These are phyloP conservation scores for Ophiostoma sp. DNA, from an alignment of 2,329 filamentous ascomycete species.

Conservation along the genomic window DNA sequence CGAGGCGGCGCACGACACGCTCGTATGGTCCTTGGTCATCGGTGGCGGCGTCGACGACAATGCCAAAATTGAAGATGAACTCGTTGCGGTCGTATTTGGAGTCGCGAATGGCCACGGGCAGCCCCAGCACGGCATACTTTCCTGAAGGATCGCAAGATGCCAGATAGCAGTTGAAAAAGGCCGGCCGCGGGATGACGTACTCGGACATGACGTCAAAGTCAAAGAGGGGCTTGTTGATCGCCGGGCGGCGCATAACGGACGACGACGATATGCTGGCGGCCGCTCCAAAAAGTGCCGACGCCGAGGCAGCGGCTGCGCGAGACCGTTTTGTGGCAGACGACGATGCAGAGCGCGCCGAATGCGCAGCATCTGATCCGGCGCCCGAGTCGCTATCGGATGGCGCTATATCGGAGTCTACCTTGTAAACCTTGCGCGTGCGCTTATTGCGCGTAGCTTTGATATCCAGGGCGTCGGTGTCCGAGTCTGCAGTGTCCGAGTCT, in stretches of 20 bases:
- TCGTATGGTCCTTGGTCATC: conserved; percentile 73
- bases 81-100: conserved; percentile 83
- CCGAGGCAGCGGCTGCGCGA: neutral
- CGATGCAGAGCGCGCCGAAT: neutral
- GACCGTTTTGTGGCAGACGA: neutral
- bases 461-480: neutral
- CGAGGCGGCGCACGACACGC: conserved; percentile 78
- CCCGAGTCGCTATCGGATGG: conserved; percentile 26
- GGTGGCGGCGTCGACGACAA: conserved; percentile 45
- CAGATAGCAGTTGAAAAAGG: conserved; percentile 88
- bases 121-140: conserved; percentile 74
- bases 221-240: conserved; percentile 49
- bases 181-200: conserved; percentile 90
- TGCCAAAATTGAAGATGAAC: conserved; percentile 97
- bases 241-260: conserved; percentile 6
- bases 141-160: conserved; percentile 67
- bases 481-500: neutral
- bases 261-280: conserved; percentile 4
- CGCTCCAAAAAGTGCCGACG: conserved; percentile 17
- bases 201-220: conserved; percentile 82
- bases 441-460: neutral
- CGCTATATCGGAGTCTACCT: neutral
- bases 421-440: neutral
- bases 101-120: conserved; percentile 81
- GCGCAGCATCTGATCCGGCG: neutral